Evolutionary conservation across 2,329 filamentous ascomycete genomes (phyloP), one percentile per base, ranked within the genome.

Genomic region (Aureobasidium leucospermi): DNA sequence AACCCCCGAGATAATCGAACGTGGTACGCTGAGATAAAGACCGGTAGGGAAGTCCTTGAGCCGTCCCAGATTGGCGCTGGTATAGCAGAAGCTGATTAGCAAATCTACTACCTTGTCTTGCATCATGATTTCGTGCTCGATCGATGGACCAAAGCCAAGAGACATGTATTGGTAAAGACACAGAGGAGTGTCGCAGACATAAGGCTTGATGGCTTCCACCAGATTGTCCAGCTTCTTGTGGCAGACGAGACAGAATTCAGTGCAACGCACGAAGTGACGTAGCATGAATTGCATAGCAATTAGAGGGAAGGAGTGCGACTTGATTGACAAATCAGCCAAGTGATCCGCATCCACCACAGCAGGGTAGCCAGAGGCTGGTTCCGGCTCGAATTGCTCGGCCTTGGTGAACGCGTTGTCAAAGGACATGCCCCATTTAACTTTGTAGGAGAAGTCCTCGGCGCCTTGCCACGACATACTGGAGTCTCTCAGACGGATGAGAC

Each of bases 91-190:
- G 71, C 85, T 92, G 48, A 95, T 74, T 0, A 96, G 79, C 1
- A 96, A 78, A 68, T 96, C 92, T 11, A 96, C 88, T 0, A 96
- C 90, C 59, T 85, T 84, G 1, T 90, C 89, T 68, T 92, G 88
- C 11, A 83, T 82, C 29, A 88, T 68, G 23, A 96, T 88, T 68
- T 96, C 90, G 68, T 92, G 85, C 69, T 96, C 91, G 59, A 96
- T 84, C 66, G 85, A 90, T 1, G 89, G 88, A 0, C 91, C 92
- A 67, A 96, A 86, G 0, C 90, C 90, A n/a, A 95, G 78, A 15
- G 83, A 80, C 79, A 96, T 88, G 74, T 94, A 96, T 68, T 96
- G 92, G 67, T 89, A 96, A 4, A 96, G 76, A 67, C 92, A 96
- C 3, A 96, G 78, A 1, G 80, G 77, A 11, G 83, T 81, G 23